These are phyloP conservation scores for Phlebiopsis gigantea DNA, from an alignment of 768 basidiomycete species.

Conservation along the genomic window DNA sequence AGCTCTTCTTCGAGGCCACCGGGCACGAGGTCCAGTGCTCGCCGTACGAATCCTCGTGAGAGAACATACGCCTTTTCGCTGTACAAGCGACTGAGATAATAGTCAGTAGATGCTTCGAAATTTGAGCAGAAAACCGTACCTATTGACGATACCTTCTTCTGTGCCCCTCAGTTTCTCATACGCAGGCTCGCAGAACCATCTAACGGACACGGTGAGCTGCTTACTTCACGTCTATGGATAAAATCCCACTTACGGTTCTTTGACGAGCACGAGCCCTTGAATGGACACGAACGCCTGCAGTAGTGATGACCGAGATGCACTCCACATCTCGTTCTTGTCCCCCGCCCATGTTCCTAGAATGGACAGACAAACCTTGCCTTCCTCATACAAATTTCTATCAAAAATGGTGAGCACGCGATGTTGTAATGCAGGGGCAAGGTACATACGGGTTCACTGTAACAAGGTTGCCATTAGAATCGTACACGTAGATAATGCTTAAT, in stretches of 20 bases:
- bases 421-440: neutral
- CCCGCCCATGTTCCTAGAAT: slow-evolving; percentile 92
- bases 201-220: slow-evolving; percentile 23
- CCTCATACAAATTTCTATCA: slow-evolving; percentile 82
- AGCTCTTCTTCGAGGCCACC: slow-evolving; percentile 70
- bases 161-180: slow-evolving; percentile 91
- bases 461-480: too few species aligned
- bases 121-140: slow-evolving; percentile 32
- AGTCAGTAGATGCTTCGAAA: neutral
- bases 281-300: slow-evolving; percentile 92
- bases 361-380: slow-evolving; percentile 91
- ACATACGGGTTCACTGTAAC: slow-evolving; percentile 71
- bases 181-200: slow-evolving; percentile 90
- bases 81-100: slow-evolving; percentile 68
- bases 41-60: slow-evolving; percentile 85
- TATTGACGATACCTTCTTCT: slow-evolving; percentile 84
- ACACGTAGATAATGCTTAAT: too few species aligned
- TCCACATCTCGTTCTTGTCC: slow-evolving; percentile 87
- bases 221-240: neutral
- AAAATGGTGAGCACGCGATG: neutral
- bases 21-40: slow-evolving; percentile 77
- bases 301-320: slow-evolving; percentile 73
- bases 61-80: slow-evolving; percentile 92
- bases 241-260: slow-evolving; percentile 68
- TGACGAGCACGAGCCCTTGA: slow-evolving; percentile 88